Evolutionary conservation across 805 yeast species (phyloP).

Genomic region (Torulaspora quercuum): DNA sequence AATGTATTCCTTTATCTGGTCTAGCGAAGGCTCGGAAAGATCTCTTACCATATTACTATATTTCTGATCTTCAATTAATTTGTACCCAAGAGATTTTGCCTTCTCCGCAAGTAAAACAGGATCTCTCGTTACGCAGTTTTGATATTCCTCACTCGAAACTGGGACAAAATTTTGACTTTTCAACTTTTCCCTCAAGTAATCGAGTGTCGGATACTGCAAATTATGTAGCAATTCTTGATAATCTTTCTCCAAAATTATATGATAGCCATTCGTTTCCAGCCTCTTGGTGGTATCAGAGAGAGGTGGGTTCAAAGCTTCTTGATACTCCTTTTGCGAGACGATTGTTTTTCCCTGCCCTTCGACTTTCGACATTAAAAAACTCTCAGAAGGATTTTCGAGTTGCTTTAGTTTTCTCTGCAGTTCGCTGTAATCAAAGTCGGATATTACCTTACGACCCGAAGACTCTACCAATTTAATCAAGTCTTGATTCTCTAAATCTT

Average conservation of each 20-base stretch:
- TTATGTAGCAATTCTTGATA: slow-evolving; percentile 6
- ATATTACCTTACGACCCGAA: slow-evolving; percentile 11
- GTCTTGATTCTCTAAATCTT: neutral
- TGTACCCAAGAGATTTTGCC: slow-evolving; percentile 18
- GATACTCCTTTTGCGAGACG: slow-evolving; percentile 19
- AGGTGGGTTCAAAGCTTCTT: slow-evolving; percentile 10
- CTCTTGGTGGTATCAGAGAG: slow-evolving; percentile 1
- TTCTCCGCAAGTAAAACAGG: slow-evolving; percentile 19
- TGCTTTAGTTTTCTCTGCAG: slow-evolving; percentile 11
- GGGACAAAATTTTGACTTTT: slow-evolving; percentile 13
- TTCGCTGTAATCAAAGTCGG: slow-evolving; percentile 11
- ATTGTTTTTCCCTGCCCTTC: slow-evolving; percentile 22
- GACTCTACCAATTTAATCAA: slow-evolving; percentile 9
- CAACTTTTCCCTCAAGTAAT: slow-evolving; percentile 19
- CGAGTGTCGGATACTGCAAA: slow-evolving; percentile 16
- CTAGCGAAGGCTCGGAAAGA: slow-evolving; percentile 22
- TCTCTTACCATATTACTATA: slow-evolving; percentile 12
- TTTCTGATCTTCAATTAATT: slow-evolving; percentile 14
- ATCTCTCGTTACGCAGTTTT: slow-evolving; percentile 4
- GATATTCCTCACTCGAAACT: slow-evolving; percentile 18
- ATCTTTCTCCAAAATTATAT: slow-evolving; percentile 7
- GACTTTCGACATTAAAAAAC: slow-evolving; percentile 17
- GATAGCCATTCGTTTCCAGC: slow-evolving; percentile 6
- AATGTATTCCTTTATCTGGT: slow-evolving; percentile 5
- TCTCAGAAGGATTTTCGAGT: slow-evolving; percentile 18